Evolutionary conservation across 495 filamentous ascomycete species (phyloP), one percentile per base, ranked within the genome.

Genomic region (Saxophila tyrrhenica): DNA sequence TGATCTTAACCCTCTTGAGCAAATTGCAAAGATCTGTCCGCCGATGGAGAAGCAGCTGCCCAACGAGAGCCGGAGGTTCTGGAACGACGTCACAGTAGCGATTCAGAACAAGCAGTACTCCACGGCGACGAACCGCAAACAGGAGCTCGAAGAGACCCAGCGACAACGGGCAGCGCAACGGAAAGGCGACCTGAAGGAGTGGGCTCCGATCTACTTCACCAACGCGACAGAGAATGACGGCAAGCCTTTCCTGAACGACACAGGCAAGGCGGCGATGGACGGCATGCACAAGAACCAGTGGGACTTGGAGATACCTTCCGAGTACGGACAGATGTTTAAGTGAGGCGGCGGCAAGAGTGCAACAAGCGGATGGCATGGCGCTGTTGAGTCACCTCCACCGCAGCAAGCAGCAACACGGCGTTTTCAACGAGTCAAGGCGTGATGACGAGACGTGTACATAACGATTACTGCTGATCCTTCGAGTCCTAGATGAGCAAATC

Each of bases 151-250:
- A 69, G 90, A 98, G 63, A 77, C 79, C 19, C 91, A 98, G 68
- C 77, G 91, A 32, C 77, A 85, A 60, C 88, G 84, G 68, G 89
- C 87, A 1, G 79, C 84, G n/a, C 81, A 88, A 57, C 75, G 91
- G 23, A 81, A 86, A 56, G 74, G 71, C 13, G 75, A 74, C 10
- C 74, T 78, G 17, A 75, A 77, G 47, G 74, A 82, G 17, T 97
- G 87, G 86, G 75, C 82, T 55, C 92, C 92, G n/a, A 74, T 88
- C 22, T 98, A 95, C 69, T 98, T 98, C 66, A 84, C 79, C 3
- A 80, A 82, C 10, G 78, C 77, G 1, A 78, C 84, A 10, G 84
- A 83, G 54, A 82, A 85, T 20, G 67, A 79, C 16, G 89, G 90
- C 5, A 86, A 80, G 66, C 90, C 90, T 0, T 76, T 84, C 52